A percentile compares a stretch with the other conserved stretches of the same genome.
phyloP scores from a whole-genome alignment of 2,329 filamentous ascomycete species.

The Clonostachys sp. region DNA sequence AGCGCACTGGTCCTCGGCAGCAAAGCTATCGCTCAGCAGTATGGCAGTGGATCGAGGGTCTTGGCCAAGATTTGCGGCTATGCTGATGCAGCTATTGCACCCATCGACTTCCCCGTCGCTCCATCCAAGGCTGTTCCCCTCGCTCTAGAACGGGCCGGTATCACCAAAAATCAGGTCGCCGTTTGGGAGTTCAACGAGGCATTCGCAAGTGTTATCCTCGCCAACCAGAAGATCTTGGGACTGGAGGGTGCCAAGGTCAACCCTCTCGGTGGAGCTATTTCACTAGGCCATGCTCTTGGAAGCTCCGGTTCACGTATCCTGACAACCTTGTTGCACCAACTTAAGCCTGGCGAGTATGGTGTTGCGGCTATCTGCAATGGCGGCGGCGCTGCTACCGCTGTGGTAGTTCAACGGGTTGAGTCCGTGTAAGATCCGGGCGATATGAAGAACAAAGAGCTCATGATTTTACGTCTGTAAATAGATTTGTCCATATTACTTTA shows the following conservation, averaged over 20 bases:
- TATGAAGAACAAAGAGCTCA: not conserved
- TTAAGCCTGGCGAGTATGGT: slow-evolving; percentile 89
- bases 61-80: slow-evolving; percentile 82
- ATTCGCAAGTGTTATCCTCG: slow-evolving; percentile 91
- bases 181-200: slow-evolving; percentile 99
- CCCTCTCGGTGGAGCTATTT: slow-evolving; percentile 84
- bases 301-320: slow-evolving; percentile 92
- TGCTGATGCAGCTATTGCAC: slow-evolving; percentile 85
- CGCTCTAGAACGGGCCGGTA: slow-evolving; percentile 81
- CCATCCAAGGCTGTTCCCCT: slow-evolving; percentile 90
- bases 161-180: slow-evolving; percentile 86
- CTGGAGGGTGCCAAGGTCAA: slow-evolving; percentile 79
- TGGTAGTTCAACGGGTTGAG: slow-evolving; percentile 83
- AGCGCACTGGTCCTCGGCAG: slow-evolving; percentile 83
- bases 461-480: not conserved
- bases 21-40: slow-evolving; percentile 75
- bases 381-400: slow-evolving; percentile 83
- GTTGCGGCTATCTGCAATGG: slow-evolving; percentile 97
- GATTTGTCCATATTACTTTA: not conserved
- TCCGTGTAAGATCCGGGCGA: slow-evolving; percentile 31
- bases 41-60: slow-evolving; percentile 72
- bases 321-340: slow-evolving; percentile 84
- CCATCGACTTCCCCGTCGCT: slow-evolving; percentile 91
- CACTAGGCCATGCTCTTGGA: slow-evolving; percentile 84
- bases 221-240: slow-evolving; percentile 87